phyloP scores from a whole-genome alignment of 2,329 filamentous ascomycete genomes.

The Geosmithia morbida region DNA sequence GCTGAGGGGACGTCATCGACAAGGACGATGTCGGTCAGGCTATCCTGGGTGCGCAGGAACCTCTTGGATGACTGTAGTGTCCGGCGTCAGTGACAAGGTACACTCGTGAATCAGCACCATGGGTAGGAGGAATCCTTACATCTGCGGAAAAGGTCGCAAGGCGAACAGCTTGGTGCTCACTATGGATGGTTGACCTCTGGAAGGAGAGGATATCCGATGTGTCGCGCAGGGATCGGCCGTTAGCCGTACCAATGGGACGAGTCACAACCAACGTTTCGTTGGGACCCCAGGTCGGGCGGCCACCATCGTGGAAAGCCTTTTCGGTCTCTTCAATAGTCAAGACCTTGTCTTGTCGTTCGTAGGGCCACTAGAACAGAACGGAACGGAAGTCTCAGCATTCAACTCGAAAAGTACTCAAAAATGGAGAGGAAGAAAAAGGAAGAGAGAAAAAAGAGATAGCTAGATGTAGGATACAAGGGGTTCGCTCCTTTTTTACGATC shows the following conservation, averaged over 20 bases:
- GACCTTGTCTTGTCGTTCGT: slow-evolving; percentile 63
- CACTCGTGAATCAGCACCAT: background rate
- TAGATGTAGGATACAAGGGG: slow-evolving; percentile 15
- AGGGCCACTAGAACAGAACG: slow-evolving; percentile 58
- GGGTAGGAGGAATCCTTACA: slow-evolving; percentile 15
- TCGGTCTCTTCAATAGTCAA: slow-evolving; percentile 50
- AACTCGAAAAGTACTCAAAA: slow-evolving; percentile 26
- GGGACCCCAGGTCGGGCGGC: slow-evolving; percentile 69
- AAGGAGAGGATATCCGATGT: slow-evolving; percentile 16
- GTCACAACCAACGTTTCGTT: slow-evolving; percentile 57
- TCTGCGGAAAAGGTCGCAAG: slow-evolving; percentile 49
- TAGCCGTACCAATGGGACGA: slow-evolving; percentile 19
- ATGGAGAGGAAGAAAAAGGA: no score
- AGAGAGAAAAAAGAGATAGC: slow-evolving; percentile 15
- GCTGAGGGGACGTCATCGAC: slow-evolving; percentile 47
- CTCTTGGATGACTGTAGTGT: slow-evolving; percentile 34
- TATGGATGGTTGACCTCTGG: slow-evolving; percentile 35
- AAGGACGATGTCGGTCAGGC: slow-evolving; percentile 36
- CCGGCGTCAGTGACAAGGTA: background rate
- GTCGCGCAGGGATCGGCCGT: slow-evolving; percentile 12
- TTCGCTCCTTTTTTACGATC: background rate
- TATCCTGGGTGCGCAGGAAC: slow-evolving; percentile 39
- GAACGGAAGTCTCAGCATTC: background rate
- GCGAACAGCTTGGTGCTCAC: slow-evolving; percentile 48
- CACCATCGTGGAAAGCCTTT: slow-evolving; percentile 53